phyloP scores from a whole-genome alignment of 345 rosid species.

The Streptanthus diversifolius region DNA sequence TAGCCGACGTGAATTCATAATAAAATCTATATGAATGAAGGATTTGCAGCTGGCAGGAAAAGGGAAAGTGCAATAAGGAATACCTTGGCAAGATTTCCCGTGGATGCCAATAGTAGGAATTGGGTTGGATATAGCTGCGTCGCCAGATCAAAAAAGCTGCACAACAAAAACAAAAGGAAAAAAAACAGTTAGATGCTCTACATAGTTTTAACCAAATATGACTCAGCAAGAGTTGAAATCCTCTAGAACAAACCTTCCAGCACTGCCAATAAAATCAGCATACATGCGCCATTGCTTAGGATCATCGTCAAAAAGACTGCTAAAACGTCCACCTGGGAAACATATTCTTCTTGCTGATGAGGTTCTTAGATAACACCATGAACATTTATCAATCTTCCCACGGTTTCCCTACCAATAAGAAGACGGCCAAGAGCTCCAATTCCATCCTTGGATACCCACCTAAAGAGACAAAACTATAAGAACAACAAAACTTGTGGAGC shows the following conservation, averaged over 20 bases:
- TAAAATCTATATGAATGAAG: neutral
- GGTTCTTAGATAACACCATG: slow-evolving; percentile 21
- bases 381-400: slow-evolving; percentile 11
- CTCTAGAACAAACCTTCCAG: slow-evolving; percentile 66
- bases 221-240: neutral
- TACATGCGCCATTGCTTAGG: slow-evolving; percentile 99
- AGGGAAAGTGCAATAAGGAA: slow-evolving; percentile 1
- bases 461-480: slow-evolving; percentile 34
- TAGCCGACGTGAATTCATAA: neutral
- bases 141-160: slow-evolving; percentile 87
- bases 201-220: slow-evolving; percentile 6
- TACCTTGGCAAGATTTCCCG: slow-evolving; percentile 96
- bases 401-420: slow-evolving; percentile 64
- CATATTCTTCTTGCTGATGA: slow-evolving; percentile 15
- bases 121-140: slow-evolving; percentile 90
- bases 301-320: slow-evolving; percentile 90
- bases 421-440: slow-evolving; percentile 94
- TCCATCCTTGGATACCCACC: slow-evolving; percentile 99
- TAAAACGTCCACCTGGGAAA: slow-evolving; percentile 82
- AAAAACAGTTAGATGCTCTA: neutral
- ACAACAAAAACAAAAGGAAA: slow-evolving; percentile 3
- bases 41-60: neutral
- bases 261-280: slow-evolving; percentile 97
- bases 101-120: slow-evolving; percentile 85
- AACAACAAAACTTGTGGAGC: neutral